These are phyloP conservation scores for Wickerhamomyces strasburgensis DNA, from an alignment of 805 yeast species.

Conservation along the genomic window DNA sequence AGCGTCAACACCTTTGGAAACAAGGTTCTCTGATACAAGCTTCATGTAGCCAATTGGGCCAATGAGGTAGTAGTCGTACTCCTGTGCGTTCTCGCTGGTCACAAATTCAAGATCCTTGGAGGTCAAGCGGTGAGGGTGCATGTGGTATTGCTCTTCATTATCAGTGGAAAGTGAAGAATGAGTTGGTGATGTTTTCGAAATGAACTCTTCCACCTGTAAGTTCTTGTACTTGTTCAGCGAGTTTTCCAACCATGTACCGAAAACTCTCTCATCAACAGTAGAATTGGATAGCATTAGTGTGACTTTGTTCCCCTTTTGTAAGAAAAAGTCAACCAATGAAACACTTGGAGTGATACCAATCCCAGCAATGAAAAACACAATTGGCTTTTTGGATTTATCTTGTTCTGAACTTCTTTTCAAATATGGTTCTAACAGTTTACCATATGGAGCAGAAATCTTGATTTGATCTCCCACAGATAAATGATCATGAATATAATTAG, in stretches of 20 bases:
- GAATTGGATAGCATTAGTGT: slow-evolving; percentile 14
- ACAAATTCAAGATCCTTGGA: slow-evolving; percentile 6
- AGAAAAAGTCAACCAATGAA: slow-evolving; percentile 40
- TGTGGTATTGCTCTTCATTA: slow-evolving; percentile 3
- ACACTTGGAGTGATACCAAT: slow-evolving; percentile 65
- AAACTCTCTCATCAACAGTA: slow-evolving; percentile 9
- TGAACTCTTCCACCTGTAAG: slow-evolving; percentile 13
- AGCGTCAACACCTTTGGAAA: slow-evolving; percentile 8
- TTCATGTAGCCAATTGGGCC: slow-evolving; percentile 24
- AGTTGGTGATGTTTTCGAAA: no score
- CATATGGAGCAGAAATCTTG: slow-evolving; percentile 55
- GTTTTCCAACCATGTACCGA: slow-evolving; percentile 11
- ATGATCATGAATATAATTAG: slow-evolving; percentile 43
- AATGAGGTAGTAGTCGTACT: slow-evolving; percentile 16
- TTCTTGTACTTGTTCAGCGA: slow-evolving; percentile 10
- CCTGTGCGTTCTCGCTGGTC: slow-evolving; percentile 5
- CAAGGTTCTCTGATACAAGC: slow-evolving; percentile 3
- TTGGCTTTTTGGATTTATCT: slow-evolving; percentile 23
- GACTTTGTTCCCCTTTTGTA: slow-evolving; percentile 14
- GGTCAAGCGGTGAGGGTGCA: slow-evolving; percentile 6
- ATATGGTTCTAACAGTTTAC: slow-evolving; percentile 38
- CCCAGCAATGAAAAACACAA: slow-evolving; percentile 53
- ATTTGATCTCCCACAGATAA: slow-evolving; percentile 44
- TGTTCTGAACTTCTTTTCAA: slow-evolving; percentile 22
- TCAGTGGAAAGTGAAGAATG: background rate